A percentile compares a stretch with the other conserved stretches of the same genome.
Evolutionary conservation across 345 rosid genomes (phyloP).

Genomic region (Acer saccharum): DNA sequence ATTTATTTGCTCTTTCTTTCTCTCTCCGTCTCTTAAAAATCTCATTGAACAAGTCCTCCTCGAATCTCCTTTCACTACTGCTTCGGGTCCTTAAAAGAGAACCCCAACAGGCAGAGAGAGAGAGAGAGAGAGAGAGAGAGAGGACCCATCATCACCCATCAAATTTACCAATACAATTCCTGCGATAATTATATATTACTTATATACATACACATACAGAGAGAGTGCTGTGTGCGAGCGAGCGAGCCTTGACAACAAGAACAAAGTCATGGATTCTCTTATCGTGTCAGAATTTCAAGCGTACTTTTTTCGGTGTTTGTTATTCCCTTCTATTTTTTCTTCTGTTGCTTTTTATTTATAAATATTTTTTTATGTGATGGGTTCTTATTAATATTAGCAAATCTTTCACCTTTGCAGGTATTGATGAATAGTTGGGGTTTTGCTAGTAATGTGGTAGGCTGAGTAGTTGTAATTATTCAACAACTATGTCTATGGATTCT

Average conservation of each 20-base stretch:
- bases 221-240: not conserved
- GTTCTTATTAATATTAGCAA: slow-evolving; percentile 7
- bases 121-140: not conserved
- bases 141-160: slow-evolving; percentile 32
- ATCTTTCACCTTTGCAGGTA: slow-evolving; percentile 30
- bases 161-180: not conserved
- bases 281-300: slow-evolving; percentile 30
- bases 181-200: not conserved
- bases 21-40: slow-evolving; percentile 14
- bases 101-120: slow-evolving; percentile 16
- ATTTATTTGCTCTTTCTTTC: slow-evolving; percentile 11
- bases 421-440: slow-evolving; percentile 26
- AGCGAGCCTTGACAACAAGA: not conserved
- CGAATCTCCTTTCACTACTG: slow-evolving; percentile 36
- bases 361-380: not conserved
- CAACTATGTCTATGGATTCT: slow-evolving; percentile 35
- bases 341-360: slow-evolving; percentile 10
- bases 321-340: slow-evolving; percentile 16
- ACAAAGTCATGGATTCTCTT: slow-evolving; percentile 34
- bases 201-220: not conserved
- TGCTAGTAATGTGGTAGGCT: slow-evolving; percentile 47
- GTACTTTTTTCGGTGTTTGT: slow-evolving; percentile 25
- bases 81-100: slow-evolving; percentile 39
- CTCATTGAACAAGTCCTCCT: slow-evolving; percentile 34
- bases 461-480: slow-evolving; percentile 17